Evolutionary conservation across 2,329 filamentous ascomycete species (phyloP).

Genomic region (Fusarium subtropicale): DNA sequence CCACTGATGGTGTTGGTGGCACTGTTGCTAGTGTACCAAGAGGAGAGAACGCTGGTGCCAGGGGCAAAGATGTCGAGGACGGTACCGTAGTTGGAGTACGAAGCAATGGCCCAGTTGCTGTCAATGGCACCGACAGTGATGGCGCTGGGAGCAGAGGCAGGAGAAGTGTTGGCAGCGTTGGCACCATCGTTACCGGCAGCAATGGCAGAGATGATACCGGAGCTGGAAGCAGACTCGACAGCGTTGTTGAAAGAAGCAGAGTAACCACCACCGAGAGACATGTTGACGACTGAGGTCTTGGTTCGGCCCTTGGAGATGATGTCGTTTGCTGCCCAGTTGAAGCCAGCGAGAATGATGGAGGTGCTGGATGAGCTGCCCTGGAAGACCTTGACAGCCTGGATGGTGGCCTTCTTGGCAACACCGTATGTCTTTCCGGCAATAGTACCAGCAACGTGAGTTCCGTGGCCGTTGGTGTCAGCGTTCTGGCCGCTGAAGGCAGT

Average conservation of each 20-base stretch:
- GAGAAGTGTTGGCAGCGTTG: slow-evolving; percentile 45
- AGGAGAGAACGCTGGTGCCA: slow-evolving; percentile 58
- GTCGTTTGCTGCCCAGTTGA: slow-evolving; percentile 59
- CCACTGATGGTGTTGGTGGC: slow-evolving; percentile 64
- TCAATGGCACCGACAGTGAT: slow-evolving; percentile 54
- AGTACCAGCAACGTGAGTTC: slow-evolving; percentile 56
- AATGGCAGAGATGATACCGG: slow-evolving; percentile 64
- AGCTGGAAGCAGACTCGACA: slow-evolving; percentile 57
- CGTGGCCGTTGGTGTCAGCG: slow-evolving; percentile 55
- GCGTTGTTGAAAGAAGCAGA: slow-evolving; percentile 63
- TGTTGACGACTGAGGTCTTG: slow-evolving; percentile 61
- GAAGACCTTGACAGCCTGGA: slow-evolving; percentile 62
- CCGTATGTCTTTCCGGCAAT: slow-evolving; percentile 53
- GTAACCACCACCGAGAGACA: slow-evolving; percentile 65
- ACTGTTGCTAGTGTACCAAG: slow-evolving; percentile 60
- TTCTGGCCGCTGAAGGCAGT: slow-evolving; percentile 45
- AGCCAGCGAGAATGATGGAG: slow-evolving; percentile 51
- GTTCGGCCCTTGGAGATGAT: slow-evolving; percentile 56
- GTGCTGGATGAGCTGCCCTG: slow-evolving; percentile 45
- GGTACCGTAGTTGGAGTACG: slow-evolving; percentile 64
- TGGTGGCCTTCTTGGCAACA: slow-evolving; percentile 58
- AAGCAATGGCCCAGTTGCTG: slow-evolving; percentile 54
- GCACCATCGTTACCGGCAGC: slow-evolving; percentile 65
- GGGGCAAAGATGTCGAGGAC: slow-evolving; percentile 65
- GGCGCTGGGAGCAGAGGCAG: slow-evolving; percentile 50